Conservation (phyloP, 1,139 yeast genomes). For the Meyerozyma guilliermondii region DNA sequence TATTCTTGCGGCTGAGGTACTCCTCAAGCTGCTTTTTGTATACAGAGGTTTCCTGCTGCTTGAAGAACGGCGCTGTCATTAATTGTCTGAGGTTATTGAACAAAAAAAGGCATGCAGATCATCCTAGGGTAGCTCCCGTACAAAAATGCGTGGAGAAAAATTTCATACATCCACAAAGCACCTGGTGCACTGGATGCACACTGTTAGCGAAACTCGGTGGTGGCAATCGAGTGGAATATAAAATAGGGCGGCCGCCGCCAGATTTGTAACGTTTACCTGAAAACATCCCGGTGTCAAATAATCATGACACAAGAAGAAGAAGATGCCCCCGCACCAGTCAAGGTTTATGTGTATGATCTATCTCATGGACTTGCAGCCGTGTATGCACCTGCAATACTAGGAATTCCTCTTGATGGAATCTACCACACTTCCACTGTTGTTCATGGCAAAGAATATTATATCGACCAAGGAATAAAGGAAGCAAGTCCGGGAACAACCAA, state of each 20-base stretch:
- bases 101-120: neutral
- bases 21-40: slow-evolving; percentile 26
- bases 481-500: slow-evolving; percentile 49
- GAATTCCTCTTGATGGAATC: slow-evolving; percentile 51
- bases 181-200: neutral
- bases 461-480: slow-evolving; percentile 55
- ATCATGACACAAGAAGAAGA: slow-evolving; percentile 4
- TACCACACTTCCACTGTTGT: slow-evolving; percentile 66
- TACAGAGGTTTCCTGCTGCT: slow-evolving; percentile 16
- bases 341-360: slow-evolving; percentile 63
- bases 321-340: slow-evolving; percentile 24
- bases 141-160: neutral
- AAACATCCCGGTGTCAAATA: neutral
- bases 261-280: neutral
- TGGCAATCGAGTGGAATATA: neutral
- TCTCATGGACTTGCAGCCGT: slow-evolving; percentile 43
- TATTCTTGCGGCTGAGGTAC: slow-evolving; percentile 23
- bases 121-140: neutral
- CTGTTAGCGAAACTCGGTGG: neutral
- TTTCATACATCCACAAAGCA: neutral
- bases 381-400: slow-evolving; percentile 42
- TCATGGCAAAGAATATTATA: slow-evolving; percentile 50
- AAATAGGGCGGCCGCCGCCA: neutral
- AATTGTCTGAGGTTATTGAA: neutral
- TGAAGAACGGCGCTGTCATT: neutral